Base-by-base conservation (phyloP, 225 moss, liverwort and hornwort genomes). In the Physcomitrellopsis africana region DNA sequence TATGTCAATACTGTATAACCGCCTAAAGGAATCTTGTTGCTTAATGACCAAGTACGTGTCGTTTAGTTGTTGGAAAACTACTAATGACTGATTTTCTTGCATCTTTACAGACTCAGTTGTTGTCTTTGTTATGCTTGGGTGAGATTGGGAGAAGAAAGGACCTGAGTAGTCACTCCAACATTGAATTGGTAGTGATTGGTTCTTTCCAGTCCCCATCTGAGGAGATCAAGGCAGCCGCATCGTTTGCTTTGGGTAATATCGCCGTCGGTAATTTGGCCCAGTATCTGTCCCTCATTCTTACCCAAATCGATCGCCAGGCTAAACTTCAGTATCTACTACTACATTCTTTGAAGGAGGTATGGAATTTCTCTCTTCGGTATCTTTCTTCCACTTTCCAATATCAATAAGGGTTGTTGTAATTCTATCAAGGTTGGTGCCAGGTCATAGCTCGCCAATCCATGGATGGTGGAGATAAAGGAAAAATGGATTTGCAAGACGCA, bases 141-240 rank as follows among this genome's bases (percentile, higher is more conserved):
- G 92, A 92, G 70, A 89, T 92, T 72, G 92, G 92, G 29, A 80
- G 92, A 59, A 81, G 92, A 56, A 92, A 89, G 71, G 92, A 92
- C 81, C 74, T 92, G 32, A 89, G 92, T 67, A 29, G 73, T 47
- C 92, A 92, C 72, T 73, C 67, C 60, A 89, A 89, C 60, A 87
- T 92, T 76, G 85, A 92, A 87, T 80, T 55, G 78, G 92, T 92
- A n/a, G 86, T 92, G 51, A 81, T 92, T 53, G 81, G 78, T 58
- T 92, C 92, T 29, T 92, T 92, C 55, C 89, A 89, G 72, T 92
- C 92, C 51, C 89, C 92, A 43, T 89, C 89, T 43, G 92, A 92
- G 78, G 92, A 92, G 72, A 89, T 92, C 61, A 92, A 92, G 80
- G 86, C 81, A 57, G 92, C 92, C 68, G 92, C 89, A 55, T 92